phyloP scores from a whole-genome alignment of 192 early-diverging fungal species.

The Gigaspora rosea region DNA sequence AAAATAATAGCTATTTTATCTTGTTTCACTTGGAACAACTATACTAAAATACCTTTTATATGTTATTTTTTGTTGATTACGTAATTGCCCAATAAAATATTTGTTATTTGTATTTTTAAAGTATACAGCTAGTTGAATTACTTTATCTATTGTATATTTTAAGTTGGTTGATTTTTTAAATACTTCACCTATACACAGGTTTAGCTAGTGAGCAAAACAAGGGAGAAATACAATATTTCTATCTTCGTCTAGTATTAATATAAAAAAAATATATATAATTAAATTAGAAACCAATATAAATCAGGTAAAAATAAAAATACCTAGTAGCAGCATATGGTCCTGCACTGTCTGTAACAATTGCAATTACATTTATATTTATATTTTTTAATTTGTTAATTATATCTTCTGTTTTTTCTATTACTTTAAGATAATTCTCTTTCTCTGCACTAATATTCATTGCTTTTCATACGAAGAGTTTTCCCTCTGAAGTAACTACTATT shows the following conservation, averaged over 20 bases:
- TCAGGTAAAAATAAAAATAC: background rate
- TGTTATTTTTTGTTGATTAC: background rate
- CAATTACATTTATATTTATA: background rate
- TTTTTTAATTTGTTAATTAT: background rate
- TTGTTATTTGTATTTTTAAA: conserved; percentile 2
- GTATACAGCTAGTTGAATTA: background rate
- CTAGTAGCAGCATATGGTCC: background rate
- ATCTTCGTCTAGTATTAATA: background rate
- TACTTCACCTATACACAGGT: background rate
- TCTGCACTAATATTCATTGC: background rate
- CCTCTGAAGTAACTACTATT: background rate
- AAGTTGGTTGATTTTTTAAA: background rate
- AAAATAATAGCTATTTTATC: background rate
- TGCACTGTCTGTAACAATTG: conserved; percentile 11
- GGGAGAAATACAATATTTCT: background rate
- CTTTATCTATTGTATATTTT: background rate
- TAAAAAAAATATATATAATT: background rate
- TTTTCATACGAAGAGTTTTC: background rate
- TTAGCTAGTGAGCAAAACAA: background rate
- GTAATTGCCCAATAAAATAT: background rate
- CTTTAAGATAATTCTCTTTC: background rate
- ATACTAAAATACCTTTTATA: background rate
- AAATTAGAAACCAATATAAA: background rate
- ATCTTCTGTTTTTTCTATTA: background rate
- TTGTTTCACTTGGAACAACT: background rate